phyloP scores from a whole-genome alignment of 768 basidiomycete species.

The Heimioporus sp. region DNA sequence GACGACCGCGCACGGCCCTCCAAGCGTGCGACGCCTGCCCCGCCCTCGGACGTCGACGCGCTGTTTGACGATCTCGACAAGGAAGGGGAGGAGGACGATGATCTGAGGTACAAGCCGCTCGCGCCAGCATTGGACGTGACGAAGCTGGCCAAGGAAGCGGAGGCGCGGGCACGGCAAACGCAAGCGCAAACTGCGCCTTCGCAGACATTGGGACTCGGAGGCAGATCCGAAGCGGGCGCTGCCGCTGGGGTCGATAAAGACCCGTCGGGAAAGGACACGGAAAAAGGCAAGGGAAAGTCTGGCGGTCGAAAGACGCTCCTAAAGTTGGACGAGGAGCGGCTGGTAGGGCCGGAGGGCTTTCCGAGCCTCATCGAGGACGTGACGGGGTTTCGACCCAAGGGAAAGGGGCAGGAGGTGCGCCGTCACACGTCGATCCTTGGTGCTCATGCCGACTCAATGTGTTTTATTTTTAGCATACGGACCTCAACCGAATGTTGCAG shows the following conservation, averaged over 20 bases:
- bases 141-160: conserved; percentile 53
- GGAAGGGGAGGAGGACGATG: conserved; percentile 44
- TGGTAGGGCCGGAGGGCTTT: conserved; percentile 76
- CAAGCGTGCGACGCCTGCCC: conserved; percentile 21
- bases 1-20: conserved; percentile 30
- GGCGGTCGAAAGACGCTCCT: conserved; percentile 36
- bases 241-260: no score
- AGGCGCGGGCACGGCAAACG: conserved; percentile 37
- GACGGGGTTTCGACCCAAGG: conserved; percentile 76
- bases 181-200: conserved; percentile 32
- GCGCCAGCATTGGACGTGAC: conserved; percentile 53
- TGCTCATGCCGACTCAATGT: background rate
- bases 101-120: conserved; percentile 44
- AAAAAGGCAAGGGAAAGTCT: conserved; percentile 12
- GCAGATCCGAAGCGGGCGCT: conserved; percentile 39
- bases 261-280: conserved; percentile 21
- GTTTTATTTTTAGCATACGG: conserved; percentile 52
- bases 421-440: background rate
- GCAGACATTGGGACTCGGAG: conserved; percentile 45
- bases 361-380: conserved; percentile 73
- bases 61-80: conserved; percentile 49
- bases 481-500: conserved; percentile 77
- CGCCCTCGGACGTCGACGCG: conserved; percentile 35
- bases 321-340: conserved; percentile 71
- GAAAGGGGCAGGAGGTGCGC: conserved; percentile 89